These are phyloP conservation scores for Botrytis deweyae DNA, from an alignment of 2,329 filamentous ascomycete genomes.

Conservation along the genomic window DNA sequence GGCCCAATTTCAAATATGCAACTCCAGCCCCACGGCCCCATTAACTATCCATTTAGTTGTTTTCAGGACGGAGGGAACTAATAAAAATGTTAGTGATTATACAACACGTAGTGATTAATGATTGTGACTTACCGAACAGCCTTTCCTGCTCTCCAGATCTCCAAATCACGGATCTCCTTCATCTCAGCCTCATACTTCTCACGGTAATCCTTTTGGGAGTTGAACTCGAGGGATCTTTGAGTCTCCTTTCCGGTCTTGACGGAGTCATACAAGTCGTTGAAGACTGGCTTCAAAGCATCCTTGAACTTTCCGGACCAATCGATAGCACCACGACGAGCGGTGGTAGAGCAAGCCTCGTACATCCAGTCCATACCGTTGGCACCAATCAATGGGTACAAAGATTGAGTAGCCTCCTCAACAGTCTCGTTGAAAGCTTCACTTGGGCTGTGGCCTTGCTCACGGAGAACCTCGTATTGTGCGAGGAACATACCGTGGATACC, in stretches of 20 bases:
- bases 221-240: constrained; percentile 94
- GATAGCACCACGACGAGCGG: constrained; percentile 95
- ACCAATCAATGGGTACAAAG: constrained; percentile 95
- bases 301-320: constrained; percentile 99
- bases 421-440: constrained; percentile 99
- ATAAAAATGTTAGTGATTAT: constrained; percentile 26
- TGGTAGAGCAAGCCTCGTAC: constrained; percentile 99
- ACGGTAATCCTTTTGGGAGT: constrained; percentile 92
- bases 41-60: constrained; percentile 60
- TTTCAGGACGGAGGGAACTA: constrained; percentile 79
- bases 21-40: constrained; percentile 21
- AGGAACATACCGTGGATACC: constrained; percentile 99
- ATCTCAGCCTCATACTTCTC: constrained; percentile 98
- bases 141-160: constrained; percentile 99
- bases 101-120: constrained; percentile 3
- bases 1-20: constrained; percentile 36
- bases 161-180: constrained; percentile 94
- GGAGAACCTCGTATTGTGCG: constrained; percentile 99
- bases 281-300: constrained; percentile 96
- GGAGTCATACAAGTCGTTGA: constrained; percentile 94
- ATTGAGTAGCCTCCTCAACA: constrained; percentile 98
- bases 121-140: constrained; percentile 70
- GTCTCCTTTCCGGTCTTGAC: constrained; percentile 93
- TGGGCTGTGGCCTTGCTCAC: constrained; percentile 95
- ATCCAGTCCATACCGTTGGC: constrained; percentile 99